Conservation (phyloP, 2,329 filamentous ascomycete genomes). For the Epichloe amarillans region DNA sequence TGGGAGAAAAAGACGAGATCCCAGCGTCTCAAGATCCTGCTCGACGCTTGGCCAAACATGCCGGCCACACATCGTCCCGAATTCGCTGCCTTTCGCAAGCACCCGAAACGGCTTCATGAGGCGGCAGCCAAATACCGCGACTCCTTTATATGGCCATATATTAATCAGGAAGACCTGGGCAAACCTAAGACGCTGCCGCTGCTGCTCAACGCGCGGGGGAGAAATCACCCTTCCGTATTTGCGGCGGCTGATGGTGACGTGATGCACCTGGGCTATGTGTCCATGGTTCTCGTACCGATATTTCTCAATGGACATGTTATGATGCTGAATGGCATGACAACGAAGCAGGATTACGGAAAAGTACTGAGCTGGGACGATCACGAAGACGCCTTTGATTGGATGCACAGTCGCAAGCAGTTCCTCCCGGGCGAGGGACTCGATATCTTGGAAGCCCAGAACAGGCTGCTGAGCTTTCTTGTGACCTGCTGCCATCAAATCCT, state of each 20-base stretch:
- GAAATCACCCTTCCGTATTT: slow-evolving; percentile 32
- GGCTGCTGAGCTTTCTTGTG: slow-evolving; percentile 34
- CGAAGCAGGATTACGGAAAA: slow-evolving; percentile 21
- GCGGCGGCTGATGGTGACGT: slow-evolving; percentile 28
- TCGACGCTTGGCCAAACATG: slow-evolving; percentile 37
- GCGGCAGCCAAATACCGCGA: slow-evolving; percentile 15
- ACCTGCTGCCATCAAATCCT: slow-evolving; percentile 33
- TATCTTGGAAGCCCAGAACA: slow-evolving; percentile 37
- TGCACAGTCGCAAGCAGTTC: slow-evolving; percentile 21
- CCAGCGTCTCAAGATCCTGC: slow-evolving; percentile 32
- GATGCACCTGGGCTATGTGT: slow-evolving; percentile 17
- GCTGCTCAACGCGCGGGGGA: slow-evolving; percentile 39
- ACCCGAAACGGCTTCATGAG: slow-evolving; percentile 7
- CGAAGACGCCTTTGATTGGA: slow-evolving; percentile 24
- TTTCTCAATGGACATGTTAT: slow-evolving; percentile 21
- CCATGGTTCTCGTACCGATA: slow-evolving; percentile 11
- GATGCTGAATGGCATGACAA: slow-evolving; percentile 18
- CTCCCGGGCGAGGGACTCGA: slow-evolving; percentile 33
- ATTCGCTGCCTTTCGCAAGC: slow-evolving; percentile 23
- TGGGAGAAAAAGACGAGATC: slow-evolving; percentile 39
- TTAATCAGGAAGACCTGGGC: slow-evolving; percentile 43
- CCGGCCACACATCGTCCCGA: slow-evolving; percentile 36
- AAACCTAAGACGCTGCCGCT: slow-evolving; percentile 30
- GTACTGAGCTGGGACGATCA: slow-evolving; percentile 21
- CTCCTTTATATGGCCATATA: slow-evolving; percentile 35